Evolutionary conservation across 352 stramenopile genomes (phyloP).

Genomic region (Globisporangium spiculum): DNA sequence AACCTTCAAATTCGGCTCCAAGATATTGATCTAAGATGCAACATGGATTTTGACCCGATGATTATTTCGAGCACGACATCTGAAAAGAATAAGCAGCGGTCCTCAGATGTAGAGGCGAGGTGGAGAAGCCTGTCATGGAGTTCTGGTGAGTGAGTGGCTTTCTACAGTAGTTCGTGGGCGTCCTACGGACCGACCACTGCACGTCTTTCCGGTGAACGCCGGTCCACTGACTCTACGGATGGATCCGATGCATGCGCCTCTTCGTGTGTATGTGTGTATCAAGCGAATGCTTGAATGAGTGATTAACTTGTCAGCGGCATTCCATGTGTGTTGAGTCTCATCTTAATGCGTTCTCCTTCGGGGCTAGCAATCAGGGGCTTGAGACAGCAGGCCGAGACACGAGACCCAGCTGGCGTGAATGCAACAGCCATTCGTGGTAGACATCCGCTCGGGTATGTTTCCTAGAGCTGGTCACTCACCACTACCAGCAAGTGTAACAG

Average conservation of each 20-base stretch:
- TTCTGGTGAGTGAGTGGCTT: background rate
- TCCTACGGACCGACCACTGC: background rate
- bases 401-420: background rate
- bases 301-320: background rate
- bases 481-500: background rate
- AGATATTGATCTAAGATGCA: background rate
- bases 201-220: background rate
- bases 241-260: background rate
- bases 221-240: background rate
- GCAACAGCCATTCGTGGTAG: background rate
- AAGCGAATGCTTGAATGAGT: background rate
- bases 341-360: background rate
- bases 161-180: background rate
- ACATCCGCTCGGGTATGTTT: background rate
- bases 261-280: background rate
- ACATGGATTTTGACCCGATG: background rate
- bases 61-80: background rate
- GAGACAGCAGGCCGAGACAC: background rate
- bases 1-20: too few species aligned
- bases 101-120: slow-evolving; percentile 5
- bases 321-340: background rate
- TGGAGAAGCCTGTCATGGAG: background rate
- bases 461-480: background rate
- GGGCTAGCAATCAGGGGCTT: background rate
- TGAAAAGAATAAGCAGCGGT: background rate